Conservation (phyloP, 2,329 filamentous ascomycete genomes). For the Neofusicoccum sp. region DNA sequence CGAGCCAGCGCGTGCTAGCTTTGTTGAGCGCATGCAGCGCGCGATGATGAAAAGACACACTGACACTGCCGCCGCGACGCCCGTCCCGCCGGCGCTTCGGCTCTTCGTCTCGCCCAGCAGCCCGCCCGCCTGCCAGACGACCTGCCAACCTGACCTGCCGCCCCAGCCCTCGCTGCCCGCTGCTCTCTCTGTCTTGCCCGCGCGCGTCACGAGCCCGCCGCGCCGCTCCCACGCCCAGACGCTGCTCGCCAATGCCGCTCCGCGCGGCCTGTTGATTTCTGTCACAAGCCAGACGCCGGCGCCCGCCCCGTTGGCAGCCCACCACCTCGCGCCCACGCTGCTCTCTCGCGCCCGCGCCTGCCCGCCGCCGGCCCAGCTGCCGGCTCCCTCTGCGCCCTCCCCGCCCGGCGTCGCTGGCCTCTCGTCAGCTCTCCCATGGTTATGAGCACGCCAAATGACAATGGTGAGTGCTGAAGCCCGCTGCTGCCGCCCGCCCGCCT, state of each 20-base stretch:
- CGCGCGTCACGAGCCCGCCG: background rate
- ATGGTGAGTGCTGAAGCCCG: constrained; percentile 32
- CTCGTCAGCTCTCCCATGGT: constrained; percentile 32
- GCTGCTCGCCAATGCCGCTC: background rate
- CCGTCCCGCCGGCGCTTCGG: background rate
- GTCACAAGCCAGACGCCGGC: background rate
- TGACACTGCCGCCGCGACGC: background rate
- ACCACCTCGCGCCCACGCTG: background rate
- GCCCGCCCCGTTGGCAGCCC: constrained; percentile 3
- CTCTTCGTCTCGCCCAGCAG: background rate
- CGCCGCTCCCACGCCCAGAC: background rate
- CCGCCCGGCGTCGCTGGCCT: constrained; percentile 14
- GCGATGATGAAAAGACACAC: constrained; percentile 3
- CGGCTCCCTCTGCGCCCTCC: constrained; percentile 4
- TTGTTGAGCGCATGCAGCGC: background rate
- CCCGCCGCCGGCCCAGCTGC: constrained; percentile 3
- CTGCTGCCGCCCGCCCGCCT: background rate
- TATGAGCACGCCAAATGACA: constrained; percentile 41
- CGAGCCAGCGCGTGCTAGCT: background rate
- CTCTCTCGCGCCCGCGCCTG: constrained; percentile 6
- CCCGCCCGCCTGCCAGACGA: background rate
- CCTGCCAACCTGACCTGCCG: background rate
- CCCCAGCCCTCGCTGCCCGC: background rate
- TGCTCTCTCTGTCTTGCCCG: background rate
- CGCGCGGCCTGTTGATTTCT: background rate